Conservation (phyloP, 2,329 filamentous ascomycete genomes). For the Alternaria consortialis region DNA sequence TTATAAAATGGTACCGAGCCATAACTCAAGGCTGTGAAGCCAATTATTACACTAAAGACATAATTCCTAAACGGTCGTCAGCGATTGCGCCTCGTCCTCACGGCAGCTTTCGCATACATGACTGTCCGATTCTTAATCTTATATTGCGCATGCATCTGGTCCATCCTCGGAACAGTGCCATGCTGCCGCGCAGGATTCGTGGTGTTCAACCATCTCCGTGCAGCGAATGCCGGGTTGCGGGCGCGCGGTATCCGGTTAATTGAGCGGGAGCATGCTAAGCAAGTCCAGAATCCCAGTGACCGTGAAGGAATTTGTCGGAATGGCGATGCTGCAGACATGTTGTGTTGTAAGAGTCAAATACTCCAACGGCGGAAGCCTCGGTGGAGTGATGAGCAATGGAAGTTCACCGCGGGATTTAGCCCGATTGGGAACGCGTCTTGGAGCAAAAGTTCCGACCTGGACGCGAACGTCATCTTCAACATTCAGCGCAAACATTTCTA, state of each 20-base stretch:
- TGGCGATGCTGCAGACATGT: slow-evolving; percentile 41
- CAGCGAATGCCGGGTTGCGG: slow-evolving; percentile 27
- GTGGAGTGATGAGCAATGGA: slow-evolving; percentile 39
- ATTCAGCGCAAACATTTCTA: background rate
- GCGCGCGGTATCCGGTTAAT: slow-evolving; percentile 25
- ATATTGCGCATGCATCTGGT: slow-evolving; percentile 70
- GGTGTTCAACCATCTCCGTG: slow-evolving; percentile 46
- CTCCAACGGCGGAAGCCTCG: slow-evolving; percentile 10
- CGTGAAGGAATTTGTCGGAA: slow-evolving; percentile 30
- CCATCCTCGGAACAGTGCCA: slow-evolving; percentile 65
- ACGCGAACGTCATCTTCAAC: slow-evolving; percentile 13
- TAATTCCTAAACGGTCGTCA: slow-evolving; percentile 66
- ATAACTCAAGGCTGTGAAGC: slow-evolving; percentile 81
- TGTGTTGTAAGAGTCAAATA: slow-evolving; percentile 13
- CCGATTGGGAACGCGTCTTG: slow-evolving; percentile 32
- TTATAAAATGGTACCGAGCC: slow-evolving; percentile 88
- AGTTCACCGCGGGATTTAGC: slow-evolving; percentile 43
- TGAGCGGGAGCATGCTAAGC: slow-evolving; percentile 48
- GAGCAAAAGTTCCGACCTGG: slow-evolving; percentile 5
- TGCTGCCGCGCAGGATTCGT: slow-evolving; percentile 40
- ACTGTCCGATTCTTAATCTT: slow-evolving; percentile 73
- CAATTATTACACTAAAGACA: slow-evolving; percentile 77
- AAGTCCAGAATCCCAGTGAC: slow-evolving; percentile 48
- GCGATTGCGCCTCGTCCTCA: background rate
- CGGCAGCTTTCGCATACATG: slow-evolving; percentile 56